A percentile compares a stretch with the other conserved stretches of the same genome.
These are phyloP conservation scores for Keithomyces neogunnii DNA, from an alignment of 2,329 filamentous ascomycete species.

Conservation along the genomic window DNA sequence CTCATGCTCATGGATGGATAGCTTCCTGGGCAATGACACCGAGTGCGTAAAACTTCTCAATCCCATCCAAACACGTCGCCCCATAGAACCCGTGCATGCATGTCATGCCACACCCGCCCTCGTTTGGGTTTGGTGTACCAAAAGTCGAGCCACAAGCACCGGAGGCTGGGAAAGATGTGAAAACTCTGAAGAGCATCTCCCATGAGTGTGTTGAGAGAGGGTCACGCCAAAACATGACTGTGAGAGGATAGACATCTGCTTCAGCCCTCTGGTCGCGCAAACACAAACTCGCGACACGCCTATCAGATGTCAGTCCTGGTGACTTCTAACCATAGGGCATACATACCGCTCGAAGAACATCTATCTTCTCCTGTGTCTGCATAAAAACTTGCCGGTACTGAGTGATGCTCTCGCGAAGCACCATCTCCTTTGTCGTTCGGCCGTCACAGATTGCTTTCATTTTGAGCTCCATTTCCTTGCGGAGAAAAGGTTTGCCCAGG, in stretches of 20 bases:
- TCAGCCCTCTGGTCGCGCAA: constrained; percentile 10
- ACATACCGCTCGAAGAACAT: constrained; percentile 54
- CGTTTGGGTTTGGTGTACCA: background rate
- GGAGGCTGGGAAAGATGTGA: no score
- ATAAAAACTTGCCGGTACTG: constrained; percentile 84
- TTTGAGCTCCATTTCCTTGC: constrained; percentile 95
- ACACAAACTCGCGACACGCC: constrained; percentile 32
- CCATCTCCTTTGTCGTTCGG: constrained; percentile 60
- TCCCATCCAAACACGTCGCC: background rate
- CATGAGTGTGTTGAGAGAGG: no score
- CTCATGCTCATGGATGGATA: background rate
- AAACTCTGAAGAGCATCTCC: no score
- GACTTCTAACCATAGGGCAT: background rate
- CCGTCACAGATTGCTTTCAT: constrained; percentile 98
- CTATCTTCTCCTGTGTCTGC: constrained; percentile 69
- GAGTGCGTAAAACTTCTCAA: background rate
- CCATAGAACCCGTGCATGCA: background rate
- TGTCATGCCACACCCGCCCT: background rate
- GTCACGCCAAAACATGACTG: no score
- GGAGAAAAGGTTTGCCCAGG: constrained; percentile 87
- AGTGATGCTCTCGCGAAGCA: constrained; percentile 74
- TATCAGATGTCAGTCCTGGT: constrained; percentile 7
- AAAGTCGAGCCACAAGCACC: background rate
- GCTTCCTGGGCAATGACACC: background rate
- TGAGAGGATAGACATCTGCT: background rate